Conservation (phyloP, 208 protist species). For the Naegleria lovaniensis region DNA sequence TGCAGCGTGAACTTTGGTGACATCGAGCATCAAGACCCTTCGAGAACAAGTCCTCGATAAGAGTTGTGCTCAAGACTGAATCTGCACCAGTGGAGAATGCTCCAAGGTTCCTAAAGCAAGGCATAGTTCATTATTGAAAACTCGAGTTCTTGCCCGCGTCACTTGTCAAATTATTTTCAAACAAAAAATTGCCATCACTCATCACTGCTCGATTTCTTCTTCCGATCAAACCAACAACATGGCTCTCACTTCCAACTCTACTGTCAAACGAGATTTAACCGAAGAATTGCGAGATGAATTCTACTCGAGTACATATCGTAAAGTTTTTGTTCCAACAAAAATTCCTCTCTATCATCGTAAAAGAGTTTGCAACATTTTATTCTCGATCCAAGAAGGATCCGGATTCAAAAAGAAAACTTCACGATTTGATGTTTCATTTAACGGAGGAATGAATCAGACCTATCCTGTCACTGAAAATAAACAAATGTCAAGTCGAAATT, state of each 20-base stretch:
- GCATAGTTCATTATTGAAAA: no score
- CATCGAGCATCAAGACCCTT: no score
- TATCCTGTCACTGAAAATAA: not conserved
- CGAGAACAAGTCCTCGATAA: no score
- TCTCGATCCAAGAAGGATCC: not conserved
- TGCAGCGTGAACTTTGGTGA: no score
- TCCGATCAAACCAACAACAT: no score
- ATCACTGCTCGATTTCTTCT: no score
- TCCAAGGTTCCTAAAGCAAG: no score
- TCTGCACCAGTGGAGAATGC: no score
- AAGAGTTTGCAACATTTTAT: not conserved
- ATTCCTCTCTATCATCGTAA: not conserved
- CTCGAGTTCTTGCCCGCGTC: no score
- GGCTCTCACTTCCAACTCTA: not conserved
- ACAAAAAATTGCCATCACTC: no score
- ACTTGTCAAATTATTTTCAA: no score
- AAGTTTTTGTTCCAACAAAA: not conserved
- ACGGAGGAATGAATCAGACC: not conserved
- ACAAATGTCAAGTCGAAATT: not conserved
- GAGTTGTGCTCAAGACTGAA: no score
- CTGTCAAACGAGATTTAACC: not conserved
- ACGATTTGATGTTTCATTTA: not conserved
- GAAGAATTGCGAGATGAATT: not conserved
- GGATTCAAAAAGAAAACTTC: not conserved
- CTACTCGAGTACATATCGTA: not conserved